Evolutionary conservation across 768 basidiomycete species (phyloP), one percentile per base, ranked within the genome.

Genomic region (Nevesoporus exiguus): DNA sequence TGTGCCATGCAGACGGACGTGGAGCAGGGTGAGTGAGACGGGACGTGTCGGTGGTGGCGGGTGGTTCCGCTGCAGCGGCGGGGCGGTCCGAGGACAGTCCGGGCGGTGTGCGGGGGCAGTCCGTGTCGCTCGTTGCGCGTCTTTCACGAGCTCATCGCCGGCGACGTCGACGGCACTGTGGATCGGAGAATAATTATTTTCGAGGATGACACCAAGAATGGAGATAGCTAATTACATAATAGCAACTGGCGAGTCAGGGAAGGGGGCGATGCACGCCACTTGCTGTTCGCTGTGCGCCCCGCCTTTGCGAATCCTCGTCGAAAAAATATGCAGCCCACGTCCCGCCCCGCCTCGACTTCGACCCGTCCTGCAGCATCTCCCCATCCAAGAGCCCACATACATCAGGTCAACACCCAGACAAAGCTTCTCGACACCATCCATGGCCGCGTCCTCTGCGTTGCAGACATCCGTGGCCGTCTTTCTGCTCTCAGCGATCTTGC

Each of bases 401-500:
- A 69, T 46, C 74, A 76, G 55, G 81, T 88, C 53, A 89, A 90
- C 67, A 88, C 86, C 13, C 85, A 86, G 70, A 89, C 86, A 69
- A 86, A 84, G 72, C 71, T 91, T 37, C 80, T 93, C 60, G 89
- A 93, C 76, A 81, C 86, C 19, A 68, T 72, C n/a, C 83, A 88
- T 47, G 93, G 90, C 51, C 80, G 95, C 43, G 86, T 99, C 68
- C 84, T 99, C 47, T 98, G 96, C 69, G 81, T 98, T 58, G 95
- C 97, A 36, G 97, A 99, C 74, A 88, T 92, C 60, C 85, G 90
- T 57, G 95, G 93, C 61, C 85, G 88, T 57, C 80, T 93, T 43
- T 91, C 90, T 41, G 83, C 83, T 45, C 81, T 99, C 67, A 98
- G 98, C 71, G 84, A 91, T 71, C 83, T 97, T 50, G 95, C 95